A percentile compares a stretch with the other conserved stretches of the same genome.
Conservation (phyloP, 495 filamentous ascomycete species). For the Penicillium cataractarum region DNA sequence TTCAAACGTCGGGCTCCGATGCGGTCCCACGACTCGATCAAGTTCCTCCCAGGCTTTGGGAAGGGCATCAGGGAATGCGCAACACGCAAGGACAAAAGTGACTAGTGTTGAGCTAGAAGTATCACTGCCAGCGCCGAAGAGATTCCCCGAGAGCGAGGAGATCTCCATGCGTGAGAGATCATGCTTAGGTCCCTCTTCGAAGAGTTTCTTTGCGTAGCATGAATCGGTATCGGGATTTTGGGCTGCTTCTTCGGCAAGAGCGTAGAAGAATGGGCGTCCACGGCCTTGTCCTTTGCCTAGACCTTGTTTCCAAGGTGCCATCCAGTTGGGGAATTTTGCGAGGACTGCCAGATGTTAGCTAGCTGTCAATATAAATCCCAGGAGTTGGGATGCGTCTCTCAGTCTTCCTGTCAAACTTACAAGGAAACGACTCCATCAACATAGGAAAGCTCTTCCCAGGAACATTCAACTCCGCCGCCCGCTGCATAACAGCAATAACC, state of each 20-base stretch:
- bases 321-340: slow-evolving; percentile 38
- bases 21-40: slow-evolving; percentile 24
- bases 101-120: slow-evolving; percentile 41
- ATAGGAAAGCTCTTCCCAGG: slow-evolving; percentile 64
- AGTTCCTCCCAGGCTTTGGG: slow-evolving; percentile 50
- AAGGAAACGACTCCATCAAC: slow-evolving; percentile 62
- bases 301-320: slow-evolving; percentile 43
- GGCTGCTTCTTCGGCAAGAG: slow-evolving; percentile 44
- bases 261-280: slow-evolving; percentile 43
- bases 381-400: not conserved
- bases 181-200: slow-evolving; percentile 42
- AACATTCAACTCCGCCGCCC: slow-evolving; percentile 40
- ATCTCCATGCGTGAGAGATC: slow-evolving; percentile 40
- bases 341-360: slow-evolving; percentile 33
- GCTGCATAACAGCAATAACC: slow-evolving; percentile 46
- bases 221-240: slow-evolving; percentile 23
- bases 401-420: slow-evolving; percentile 18
- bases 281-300: slow-evolving; percentile 37
- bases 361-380: not conserved
- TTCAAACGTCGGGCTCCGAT: slow-evolving; percentile 27
- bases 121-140: slow-evolving; percentile 44
- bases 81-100: slow-evolving; percentile 45
- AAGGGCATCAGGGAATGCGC: slow-evolving; percentile 40
- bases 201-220: slow-evolving; percentile 45
- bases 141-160: slow-evolving; percentile 30